A percentile compares a stretch with the other conserved stretches of the same genome.
Conservation (phyloP, 371 early-diverging fungal genomes). For the Smittium culicis region DNA sequence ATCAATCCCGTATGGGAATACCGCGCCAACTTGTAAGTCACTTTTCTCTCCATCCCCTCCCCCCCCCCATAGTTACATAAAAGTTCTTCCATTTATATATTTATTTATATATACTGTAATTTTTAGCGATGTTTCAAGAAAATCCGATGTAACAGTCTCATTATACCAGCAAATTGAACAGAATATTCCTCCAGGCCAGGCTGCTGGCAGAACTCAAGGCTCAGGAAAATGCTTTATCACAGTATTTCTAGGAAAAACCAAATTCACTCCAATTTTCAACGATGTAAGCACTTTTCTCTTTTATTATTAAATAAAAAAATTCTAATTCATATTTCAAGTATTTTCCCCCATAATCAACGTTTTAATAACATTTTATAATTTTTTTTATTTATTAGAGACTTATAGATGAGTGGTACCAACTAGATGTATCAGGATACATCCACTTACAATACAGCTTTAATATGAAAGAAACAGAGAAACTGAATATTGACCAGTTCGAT, state of each 20-base stretch:
- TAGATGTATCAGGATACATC: no score
- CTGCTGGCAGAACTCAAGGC: slow-evolving; percentile 18
- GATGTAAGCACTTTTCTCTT: slow-evolving; percentile 38
- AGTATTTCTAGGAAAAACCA: slow-evolving; percentile 51
- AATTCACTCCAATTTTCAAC: slow-evolving; percentile 49
- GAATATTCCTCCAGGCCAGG: slow-evolving; percentile 19
- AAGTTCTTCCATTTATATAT: background rate
- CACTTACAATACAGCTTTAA: no score
- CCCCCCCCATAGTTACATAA: background rate
- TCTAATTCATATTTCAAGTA: no score
- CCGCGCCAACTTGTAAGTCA: slow-evolving; percentile 73
- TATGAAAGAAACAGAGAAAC: no score
- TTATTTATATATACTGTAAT: background rate
- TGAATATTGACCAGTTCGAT: no score
- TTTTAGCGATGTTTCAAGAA: slow-evolving; percentile 75
- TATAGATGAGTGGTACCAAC: no score
- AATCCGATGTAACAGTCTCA: slow-evolving; percentile 63
- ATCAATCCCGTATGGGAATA: slow-evolving; percentile 68
- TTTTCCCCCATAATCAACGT: no score
- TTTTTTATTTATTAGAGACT: no score
- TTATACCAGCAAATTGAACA: slow-evolving; percentile 64
- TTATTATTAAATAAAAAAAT: no score
- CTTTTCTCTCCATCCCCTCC: no score
- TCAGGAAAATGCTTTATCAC: slow-evolving; percentile 30
- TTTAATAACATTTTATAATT: no score